Evolutionary conservation across 108 stramenopile species (phyloP).

Genomic region (Asterionellopsis glacialis): DNA sequence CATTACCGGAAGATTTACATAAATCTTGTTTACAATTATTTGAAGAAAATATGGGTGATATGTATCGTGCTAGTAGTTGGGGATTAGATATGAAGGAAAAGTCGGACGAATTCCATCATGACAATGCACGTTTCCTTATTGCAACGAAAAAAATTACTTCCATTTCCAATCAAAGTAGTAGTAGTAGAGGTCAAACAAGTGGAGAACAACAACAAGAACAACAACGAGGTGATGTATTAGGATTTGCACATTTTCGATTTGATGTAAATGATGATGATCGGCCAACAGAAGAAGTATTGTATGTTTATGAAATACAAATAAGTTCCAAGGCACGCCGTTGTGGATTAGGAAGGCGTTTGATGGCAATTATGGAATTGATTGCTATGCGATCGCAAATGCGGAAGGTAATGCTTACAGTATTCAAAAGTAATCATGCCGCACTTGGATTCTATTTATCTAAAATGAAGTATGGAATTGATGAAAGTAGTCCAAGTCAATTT

Average conservation of each 20-base stretch:
- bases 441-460: constrained; percentile 64
- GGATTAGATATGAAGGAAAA: constrained; percentile 73
- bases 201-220: background rate
- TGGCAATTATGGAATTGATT: constrained; percentile 50
- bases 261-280: constrained; percentile 72
- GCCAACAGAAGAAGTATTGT: constrained; percentile 30
- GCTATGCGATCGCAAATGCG: constrained; percentile 32
- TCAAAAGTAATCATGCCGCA: constrained; percentile 49
- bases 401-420: constrained; percentile 76
- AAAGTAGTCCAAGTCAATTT: constrained; percentile 56
- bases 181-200: constrained; percentile 1
- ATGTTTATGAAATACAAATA: constrained; percentile 81
- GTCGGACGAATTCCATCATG: constrained; percentile 48
- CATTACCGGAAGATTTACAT: constrained; percentile 10
- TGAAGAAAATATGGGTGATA: constrained; percentile 64
- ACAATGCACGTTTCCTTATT: constrained; percentile 61
- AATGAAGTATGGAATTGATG: constrained; percentile 53
- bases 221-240: constrained; percentile 21
- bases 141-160: constrained; percentile 4
- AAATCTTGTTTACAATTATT: constrained; percentile 44
- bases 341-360: constrained; percentile 65
- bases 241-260: constrained; percentile 77
- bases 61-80: constrained; percentile 67
- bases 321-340: constrained; percentile 26
- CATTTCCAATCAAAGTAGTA: background rate